phyloP scores from a whole-genome alignment of 2,329 filamentous ascomycete genomes.

The Neopestalotiopsis sp. region DNA sequence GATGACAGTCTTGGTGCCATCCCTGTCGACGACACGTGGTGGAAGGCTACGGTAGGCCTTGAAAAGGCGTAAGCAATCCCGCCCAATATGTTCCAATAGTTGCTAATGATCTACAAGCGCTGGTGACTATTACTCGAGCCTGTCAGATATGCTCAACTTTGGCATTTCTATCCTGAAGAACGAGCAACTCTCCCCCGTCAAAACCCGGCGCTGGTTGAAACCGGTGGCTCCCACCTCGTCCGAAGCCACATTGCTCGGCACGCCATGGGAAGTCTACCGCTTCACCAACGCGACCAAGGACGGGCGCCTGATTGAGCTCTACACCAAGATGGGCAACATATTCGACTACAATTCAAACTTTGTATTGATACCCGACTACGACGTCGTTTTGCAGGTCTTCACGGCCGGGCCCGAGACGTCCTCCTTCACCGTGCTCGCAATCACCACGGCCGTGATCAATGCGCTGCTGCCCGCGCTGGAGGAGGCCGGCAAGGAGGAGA shows the following conservation, averaged over 20 bases:
- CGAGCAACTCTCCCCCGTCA: conserved; percentile 38
- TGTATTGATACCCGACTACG: conserved; percentile 40
- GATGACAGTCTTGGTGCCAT: conserved; percentile 30
- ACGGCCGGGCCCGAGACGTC: conserved; percentile 26
- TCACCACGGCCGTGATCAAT: conserved; percentile 32
- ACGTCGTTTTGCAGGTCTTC: conserved; percentile 35
- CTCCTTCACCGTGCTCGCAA: neutral
- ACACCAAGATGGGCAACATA: conserved; percentile 40
- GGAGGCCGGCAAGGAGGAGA: conserved; percentile 44
- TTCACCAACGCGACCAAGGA: conserved; percentile 36
- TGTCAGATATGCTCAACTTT: conserved; percentile 45
- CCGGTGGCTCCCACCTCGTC: conserved; percentile 35
- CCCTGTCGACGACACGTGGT: conserved; percentile 31
- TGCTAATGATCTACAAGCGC: conserved; percentile 30
- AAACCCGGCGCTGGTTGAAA: conserved; percentile 47
- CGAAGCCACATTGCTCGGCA: conserved; percentile 35
- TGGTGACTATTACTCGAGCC: conserved; percentile 51
- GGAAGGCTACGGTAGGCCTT: conserved; percentile 11
- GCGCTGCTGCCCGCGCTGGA: conserved; percentile 48
- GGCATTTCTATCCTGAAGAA: conserved; percentile 48
- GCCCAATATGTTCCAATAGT: neutral
- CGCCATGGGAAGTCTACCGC: conserved; percentile 41
- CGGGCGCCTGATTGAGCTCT: conserved; percentile 38
- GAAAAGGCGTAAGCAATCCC: conserved; percentile 37
- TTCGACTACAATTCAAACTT: conserved; percentile 37